These are phyloP conservation scores for Papilionanthe hybrid DNA, from an alignment of 116 monocot genomes.

Conservation along the genomic window DNA sequence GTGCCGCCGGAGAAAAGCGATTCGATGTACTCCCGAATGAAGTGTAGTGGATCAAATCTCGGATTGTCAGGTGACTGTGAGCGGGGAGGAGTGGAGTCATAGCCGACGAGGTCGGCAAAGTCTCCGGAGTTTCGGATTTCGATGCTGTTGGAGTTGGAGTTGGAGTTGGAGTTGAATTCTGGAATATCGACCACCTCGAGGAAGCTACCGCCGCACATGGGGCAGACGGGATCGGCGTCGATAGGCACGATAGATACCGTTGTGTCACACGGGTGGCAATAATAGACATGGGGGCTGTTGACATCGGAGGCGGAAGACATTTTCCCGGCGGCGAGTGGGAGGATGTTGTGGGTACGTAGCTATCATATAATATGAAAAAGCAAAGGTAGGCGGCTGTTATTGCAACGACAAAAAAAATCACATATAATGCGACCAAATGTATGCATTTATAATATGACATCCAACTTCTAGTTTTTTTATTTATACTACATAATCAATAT, in stretches of 20 bases:
- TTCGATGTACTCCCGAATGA: constrained; percentile 60
- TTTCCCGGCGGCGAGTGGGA: background rate
- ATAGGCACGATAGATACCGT: background rate
- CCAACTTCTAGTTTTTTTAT: too few relatives aligned
- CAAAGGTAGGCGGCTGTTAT: too few relatives aligned
- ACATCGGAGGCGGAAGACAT: constrained; percentile 19
- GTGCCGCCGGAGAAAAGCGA: constrained; percentile 36
- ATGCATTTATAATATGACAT: too few relatives aligned
- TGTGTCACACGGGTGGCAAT: constrained; percentile 4
- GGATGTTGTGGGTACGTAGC: background rate
- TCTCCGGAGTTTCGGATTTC: background rate
- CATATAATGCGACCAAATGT: too few relatives aligned
- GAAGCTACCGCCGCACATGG: constrained; percentile 1
- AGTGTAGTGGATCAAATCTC: constrained; percentile 7
- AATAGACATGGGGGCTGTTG: background rate
- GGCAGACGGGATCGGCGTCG: background rate
- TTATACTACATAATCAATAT: too few relatives aligned
- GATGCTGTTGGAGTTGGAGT: background rate
- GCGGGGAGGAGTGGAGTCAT: background rate
- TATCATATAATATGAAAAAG: background rate
- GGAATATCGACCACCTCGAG: constrained; percentile 4
- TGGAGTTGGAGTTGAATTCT: background rate
- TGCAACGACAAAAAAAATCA: too few relatives aligned
- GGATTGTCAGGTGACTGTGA: background rate
- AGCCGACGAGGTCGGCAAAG: background rate